These are phyloP conservation scores for Mycena pura DNA, from an alignment of 768 basidiomycete species.

Conservation along the genomic window DNA sequence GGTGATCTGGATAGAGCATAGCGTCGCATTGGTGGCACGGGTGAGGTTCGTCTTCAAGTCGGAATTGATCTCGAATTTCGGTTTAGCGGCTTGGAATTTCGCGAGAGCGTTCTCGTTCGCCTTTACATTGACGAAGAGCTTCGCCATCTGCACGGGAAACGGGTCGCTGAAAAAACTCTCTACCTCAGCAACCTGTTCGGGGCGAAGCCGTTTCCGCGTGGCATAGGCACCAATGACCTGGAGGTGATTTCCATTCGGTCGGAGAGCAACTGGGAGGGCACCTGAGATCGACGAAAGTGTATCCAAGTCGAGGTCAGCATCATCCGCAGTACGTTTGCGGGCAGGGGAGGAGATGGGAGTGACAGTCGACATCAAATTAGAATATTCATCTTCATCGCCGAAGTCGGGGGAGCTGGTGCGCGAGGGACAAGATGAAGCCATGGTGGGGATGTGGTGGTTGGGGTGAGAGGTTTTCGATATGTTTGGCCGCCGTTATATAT, in stretches of 20 bases:
- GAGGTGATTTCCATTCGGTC: conserved; percentile 1
- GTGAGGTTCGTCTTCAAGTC: neutral
- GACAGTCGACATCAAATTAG: neutral
- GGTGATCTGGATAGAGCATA: neutral
- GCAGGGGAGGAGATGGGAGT: neutral
- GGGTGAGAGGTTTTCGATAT: neutral
- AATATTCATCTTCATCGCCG: conserved; percentile 1
- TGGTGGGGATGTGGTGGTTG: neutral
- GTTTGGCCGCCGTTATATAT: neutral
- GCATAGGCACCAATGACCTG: neutral
- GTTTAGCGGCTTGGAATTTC: conserved; percentile 11
- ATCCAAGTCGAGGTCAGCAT: neutral
- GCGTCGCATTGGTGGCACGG: neutral
- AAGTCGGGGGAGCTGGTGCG: neutral
- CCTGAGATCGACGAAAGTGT: neutral
- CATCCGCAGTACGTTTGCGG: neutral
- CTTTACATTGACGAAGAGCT: neutral
- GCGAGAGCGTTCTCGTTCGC: neutral
- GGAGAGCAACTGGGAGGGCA: neutral
- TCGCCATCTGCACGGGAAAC: neutral
- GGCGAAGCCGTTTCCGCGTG: conserved; percentile 8
- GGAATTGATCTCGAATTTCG: conserved; percentile 3
- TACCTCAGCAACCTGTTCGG: conserved; percentile 1
- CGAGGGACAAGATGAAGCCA: neutral
- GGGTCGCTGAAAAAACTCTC: conserved; percentile 4